Conservation (phyloP, 2,329 filamentous ascomycete genomes). For the Acrocalymma vagum region DNA sequence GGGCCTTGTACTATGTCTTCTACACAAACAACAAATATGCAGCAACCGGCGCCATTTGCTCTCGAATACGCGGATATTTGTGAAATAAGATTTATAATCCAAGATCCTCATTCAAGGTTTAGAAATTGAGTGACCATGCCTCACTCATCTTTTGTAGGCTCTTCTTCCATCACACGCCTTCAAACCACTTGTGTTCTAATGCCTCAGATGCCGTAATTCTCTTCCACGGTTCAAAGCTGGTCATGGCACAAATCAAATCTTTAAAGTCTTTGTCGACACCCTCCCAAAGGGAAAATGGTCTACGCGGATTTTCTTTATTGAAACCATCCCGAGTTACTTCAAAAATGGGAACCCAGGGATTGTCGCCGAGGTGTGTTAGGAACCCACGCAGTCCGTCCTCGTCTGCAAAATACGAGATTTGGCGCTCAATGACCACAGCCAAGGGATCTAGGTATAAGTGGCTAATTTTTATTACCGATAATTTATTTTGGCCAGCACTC, state of each 20-base stretch:
- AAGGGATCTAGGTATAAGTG: too few species aligned
- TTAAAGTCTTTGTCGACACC: constrained; percentile 35
- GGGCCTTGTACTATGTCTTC: too few species aligned
- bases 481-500: too few species aligned
- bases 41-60: too few species aligned
- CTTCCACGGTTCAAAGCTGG: constrained; percentile 41
- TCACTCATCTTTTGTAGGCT: too few species aligned
- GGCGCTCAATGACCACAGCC: constrained; percentile 52
- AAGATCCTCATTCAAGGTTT: too few species aligned
- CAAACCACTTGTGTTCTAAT: constrained; percentile 42
- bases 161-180: too few species aligned
- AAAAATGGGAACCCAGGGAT: constrained; percentile 46
- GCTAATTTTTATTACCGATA: too few species aligned
- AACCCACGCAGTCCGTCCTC: constrained; percentile 50
- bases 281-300: constrained; percentile 39
- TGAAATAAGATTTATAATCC: too few species aligned
- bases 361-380: constrained; percentile 46
- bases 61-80: too few species aligned
- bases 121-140: too few species aligned
- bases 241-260: constrained; percentile 39
- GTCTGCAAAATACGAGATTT: constrained; percentile 59
- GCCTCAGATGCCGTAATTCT: constrained; percentile 43
- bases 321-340: constrained; percentile 48
- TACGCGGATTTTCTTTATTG: constrained; percentile 49
- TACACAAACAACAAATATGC: too few species aligned